Conservation (phyloP, 768 basidiomycete genomes). For the Dioszegia aurantiaca region DNA sequence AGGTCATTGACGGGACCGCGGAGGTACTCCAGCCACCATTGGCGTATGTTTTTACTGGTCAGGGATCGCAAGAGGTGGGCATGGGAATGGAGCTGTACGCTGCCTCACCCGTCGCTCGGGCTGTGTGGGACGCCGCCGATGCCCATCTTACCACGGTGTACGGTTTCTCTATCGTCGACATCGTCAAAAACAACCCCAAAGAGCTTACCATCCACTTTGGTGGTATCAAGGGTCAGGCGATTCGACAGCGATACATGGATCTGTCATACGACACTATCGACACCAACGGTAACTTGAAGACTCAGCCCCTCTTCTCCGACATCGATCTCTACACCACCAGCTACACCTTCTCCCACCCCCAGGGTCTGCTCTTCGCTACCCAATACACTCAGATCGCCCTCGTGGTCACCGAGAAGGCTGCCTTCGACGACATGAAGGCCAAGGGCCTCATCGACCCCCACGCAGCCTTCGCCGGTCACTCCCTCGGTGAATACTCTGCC, state of each 20-base stretch:
- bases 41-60: slow-evolving; percentile 96
- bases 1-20: slow-evolving; percentile 85
- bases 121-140: slow-evolving; percentile 96
- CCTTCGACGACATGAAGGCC: slow-evolving; percentile 95
- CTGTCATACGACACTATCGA: slow-evolving; percentile 98
- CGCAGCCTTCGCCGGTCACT: slow-evolving; percentile 95
- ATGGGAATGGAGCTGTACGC: slow-evolving; percentile 99
- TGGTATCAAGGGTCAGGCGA: slow-evolving; percentile 97
- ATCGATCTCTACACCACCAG: slow-evolving; percentile 91
- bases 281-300: slow-evolving; percentile 92
- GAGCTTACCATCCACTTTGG: slow-evolving; percentile 98
- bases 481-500: slow-evolving; percentile 96
- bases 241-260: slow-evolving; percentile 98
- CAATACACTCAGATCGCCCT: slow-evolving; percentile 98
- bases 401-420: slow-evolving; percentile 96
- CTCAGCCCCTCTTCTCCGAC: slow-evolving; percentile 90
- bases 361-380: slow-evolving; percentile 91
- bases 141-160: slow-evolving; percentile 89
- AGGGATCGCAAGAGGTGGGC: slow-evolving; percentile 94
- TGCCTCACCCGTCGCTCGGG: slow-evolving; percentile 84
- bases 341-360: slow-evolving; percentile 97
- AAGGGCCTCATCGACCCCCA: slow-evolving; percentile 91
- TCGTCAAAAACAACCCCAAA: slow-evolving; percentile 97
- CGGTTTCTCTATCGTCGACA: slow-evolving; percentile 97
- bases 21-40: slow-evolving; percentile 88